Evolutionary conservation across 192 early-diverging fungal species (phyloP).

Genomic region (Allomyces javanicus): DNA sequence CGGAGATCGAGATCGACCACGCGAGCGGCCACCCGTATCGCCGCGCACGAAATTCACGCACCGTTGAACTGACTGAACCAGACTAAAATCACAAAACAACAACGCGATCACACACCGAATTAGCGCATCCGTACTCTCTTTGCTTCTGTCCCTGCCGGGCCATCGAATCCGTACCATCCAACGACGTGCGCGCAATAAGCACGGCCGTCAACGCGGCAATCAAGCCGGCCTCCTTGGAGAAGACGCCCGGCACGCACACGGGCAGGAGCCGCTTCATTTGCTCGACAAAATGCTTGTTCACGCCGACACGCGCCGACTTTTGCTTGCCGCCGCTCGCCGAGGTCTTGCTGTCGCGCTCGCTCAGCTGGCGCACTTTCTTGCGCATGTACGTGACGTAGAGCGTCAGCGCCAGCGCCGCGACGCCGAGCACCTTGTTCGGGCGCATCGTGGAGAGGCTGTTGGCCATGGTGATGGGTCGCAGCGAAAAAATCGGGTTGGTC

Average conservation of each 20-base stretch:
- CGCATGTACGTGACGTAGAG: neutral
- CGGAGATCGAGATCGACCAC: neutral
- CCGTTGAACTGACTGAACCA: constrained; percentile 1
- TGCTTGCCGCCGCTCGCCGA: too few species aligned
- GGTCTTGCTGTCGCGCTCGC: neutral
- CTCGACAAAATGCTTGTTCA: constrained; percentile 30
- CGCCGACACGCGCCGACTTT: constrained; percentile 15
- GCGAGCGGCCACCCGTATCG: neutral
- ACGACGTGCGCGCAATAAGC: constrained; percentile 35
- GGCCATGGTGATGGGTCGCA: neutral
- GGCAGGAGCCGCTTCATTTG: constrained; percentile 33
- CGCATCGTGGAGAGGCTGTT: neutral
- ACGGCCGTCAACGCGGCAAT: constrained; percentile 24
- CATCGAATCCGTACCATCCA: constrained; percentile 13
- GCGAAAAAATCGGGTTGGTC: too few species aligned
- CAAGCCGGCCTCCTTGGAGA: constrained; percentile 25
- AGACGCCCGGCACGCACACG: constrained; percentile 34
- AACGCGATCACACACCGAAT: constrained; percentile 2
- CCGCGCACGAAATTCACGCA: constrained; percentile 11
- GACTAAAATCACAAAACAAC: neutral
- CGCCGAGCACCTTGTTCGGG: neutral
- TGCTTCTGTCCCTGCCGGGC: too few species aligned
- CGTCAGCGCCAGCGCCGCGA: neutral
- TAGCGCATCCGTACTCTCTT: too few species aligned
- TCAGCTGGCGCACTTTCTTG: neutral